These are phyloP conservation scores for Coemansia sp. DNA, from an alignment of 192 early-diverging fungal species.

Conservation along the genomic window DNA sequence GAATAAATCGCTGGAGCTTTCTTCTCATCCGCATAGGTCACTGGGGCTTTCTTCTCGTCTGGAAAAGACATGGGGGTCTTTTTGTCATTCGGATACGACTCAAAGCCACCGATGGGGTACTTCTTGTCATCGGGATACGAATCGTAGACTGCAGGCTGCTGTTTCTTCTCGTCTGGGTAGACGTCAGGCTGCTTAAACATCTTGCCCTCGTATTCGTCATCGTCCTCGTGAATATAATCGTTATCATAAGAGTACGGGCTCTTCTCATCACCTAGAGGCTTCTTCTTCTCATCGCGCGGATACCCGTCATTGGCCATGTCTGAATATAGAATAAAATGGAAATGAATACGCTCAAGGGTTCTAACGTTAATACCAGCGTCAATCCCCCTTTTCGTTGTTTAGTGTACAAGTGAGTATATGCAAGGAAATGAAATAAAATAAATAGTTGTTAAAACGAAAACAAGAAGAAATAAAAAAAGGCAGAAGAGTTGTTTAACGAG, in stretches of 20 bases:
- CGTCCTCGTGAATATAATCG: constrained; percentile 4
- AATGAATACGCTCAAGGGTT: neutral
- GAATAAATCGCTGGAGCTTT: neutral
- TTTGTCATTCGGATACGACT: neutral
- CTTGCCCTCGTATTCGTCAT: constrained; percentile 11
- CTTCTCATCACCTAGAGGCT: constrained; percentile 7
- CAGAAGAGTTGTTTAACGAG: neutral
- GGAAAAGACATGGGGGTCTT: constrained; percentile 7
- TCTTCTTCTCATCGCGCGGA: constrained; percentile 17
- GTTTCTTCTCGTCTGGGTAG: neutral
- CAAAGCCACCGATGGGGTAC: neutral
- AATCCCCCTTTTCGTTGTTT: neutral
- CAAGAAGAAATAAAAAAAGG: neutral
- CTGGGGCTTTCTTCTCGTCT: constrained; percentile 15
- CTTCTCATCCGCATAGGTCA: neutral
- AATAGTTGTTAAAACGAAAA: neutral
- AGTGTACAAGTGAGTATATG: constrained; percentile 6
- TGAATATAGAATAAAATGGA: neutral
- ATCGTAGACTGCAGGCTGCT: neutral
- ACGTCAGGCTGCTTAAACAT: neutral
- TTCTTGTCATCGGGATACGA: constrained; percentile 1
- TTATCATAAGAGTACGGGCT: neutral
- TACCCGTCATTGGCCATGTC: neutral
- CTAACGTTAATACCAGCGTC: neutral
- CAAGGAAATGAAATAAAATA: constrained; percentile 7